phyloP scores from a whole-genome alignment of 768 basidiomycete species.

The Phylloporus sp. region DNA sequence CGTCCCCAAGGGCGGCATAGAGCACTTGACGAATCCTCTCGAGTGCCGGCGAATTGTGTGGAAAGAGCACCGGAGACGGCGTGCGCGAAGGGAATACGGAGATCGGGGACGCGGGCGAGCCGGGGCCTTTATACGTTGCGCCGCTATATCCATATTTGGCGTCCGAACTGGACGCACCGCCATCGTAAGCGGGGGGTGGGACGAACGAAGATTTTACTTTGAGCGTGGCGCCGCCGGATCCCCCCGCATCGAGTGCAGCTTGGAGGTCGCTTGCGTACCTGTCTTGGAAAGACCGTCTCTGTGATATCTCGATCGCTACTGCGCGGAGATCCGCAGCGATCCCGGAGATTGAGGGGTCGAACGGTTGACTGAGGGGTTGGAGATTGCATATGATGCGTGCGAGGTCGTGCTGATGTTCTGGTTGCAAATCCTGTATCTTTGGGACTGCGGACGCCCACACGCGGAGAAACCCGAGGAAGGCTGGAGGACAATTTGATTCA shows the following conservation, averaged over 20 bases:
- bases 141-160: constrained; percentile 15
- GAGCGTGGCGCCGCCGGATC: constrained; percentile 30
- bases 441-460: constrained; percentile 71
- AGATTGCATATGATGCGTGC: constrained; percentile 75
- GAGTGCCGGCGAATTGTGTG: constrained; percentile 45
- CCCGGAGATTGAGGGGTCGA: constrained; percentile 42
- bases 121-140: too few relatives aligned
- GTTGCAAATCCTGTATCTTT: constrained; percentile 53
- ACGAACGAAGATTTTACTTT: constrained; percentile 57
- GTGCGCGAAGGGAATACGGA: constrained; percentile 37
- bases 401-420: constrained; percentile 74
- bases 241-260: constrained; percentile 72
- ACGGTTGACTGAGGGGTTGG: constrained; percentile 36
- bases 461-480: constrained; percentile 62
- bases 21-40: constrained; percentile 82
- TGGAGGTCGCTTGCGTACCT: constrained; percentile 71
- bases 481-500: constrained; percentile 59
- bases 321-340: constrained; percentile 80
- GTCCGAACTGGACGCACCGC: constrained; percentile 21
- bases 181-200: constrained; percentile 64
- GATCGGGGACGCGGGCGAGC: constrained; percentile 16
- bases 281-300: constrained; percentile 78
- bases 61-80: constrained; percentile 45
- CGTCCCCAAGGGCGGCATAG: constrained; percentile 74
- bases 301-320: constrained; percentile 83